Evolutionary conservation across 352 stramenopile genomes (phyloP).

Genomic region (Pythium apleroticum): DNA sequence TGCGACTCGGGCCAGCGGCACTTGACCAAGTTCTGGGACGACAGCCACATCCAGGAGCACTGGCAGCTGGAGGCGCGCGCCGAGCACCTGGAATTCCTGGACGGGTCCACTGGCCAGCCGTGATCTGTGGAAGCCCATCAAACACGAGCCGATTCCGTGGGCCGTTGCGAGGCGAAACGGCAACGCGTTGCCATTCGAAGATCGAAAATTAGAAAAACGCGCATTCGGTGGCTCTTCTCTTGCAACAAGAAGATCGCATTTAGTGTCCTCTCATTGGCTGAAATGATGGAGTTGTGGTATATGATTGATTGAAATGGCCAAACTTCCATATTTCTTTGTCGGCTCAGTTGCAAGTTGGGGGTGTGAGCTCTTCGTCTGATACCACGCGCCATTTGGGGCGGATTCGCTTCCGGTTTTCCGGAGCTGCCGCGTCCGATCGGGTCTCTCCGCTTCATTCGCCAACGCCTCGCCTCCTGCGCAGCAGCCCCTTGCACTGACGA

Average conservation of each 20-base stretch:
- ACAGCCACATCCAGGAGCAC: slow-evolving; percentile 64
- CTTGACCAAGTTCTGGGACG: slow-evolving; percentile 89
- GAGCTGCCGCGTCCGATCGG: not conserved
- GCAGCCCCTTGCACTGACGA: not conserved
- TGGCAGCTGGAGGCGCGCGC: slow-evolving; percentile 65
- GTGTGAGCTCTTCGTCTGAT: not conserved
- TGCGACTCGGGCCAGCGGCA: slow-evolving; percentile 90
- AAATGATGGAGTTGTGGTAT: not conserved
- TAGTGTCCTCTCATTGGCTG: slow-evolving; percentile 9
- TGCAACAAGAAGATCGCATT: slow-evolving; percentile 11
- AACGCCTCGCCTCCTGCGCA: slow-evolving; percentile 10
- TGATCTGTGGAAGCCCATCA: slow-evolving; percentile 25
- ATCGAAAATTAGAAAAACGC: slow-evolving; percentile 21
- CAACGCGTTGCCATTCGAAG: slow-evolving; percentile 16
- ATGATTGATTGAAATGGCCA: slow-evolving; percentile 15
- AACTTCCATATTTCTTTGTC: slow-evolving; percentile 16
- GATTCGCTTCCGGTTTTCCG: not conserved
- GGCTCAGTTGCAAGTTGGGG: slow-evolving; percentile 4
- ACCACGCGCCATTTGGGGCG: slow-evolving; percentile 4
- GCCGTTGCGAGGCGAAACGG: not conserved
- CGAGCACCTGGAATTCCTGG: slow-evolving; percentile 68
- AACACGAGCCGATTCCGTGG: slow-evolving; percentile 2
- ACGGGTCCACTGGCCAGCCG: slow-evolving; percentile 64
- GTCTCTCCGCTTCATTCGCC: slow-evolving; percentile 9
- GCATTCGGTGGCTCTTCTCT: not conserved